A percentile compares a stretch with the other conserved stretches of the same genome.
These are phyloP conservation scores for Grigorovia transvaalensis DNA, from an alignment of 805 yeast genomes.

Conservation along the genomic window DNA sequence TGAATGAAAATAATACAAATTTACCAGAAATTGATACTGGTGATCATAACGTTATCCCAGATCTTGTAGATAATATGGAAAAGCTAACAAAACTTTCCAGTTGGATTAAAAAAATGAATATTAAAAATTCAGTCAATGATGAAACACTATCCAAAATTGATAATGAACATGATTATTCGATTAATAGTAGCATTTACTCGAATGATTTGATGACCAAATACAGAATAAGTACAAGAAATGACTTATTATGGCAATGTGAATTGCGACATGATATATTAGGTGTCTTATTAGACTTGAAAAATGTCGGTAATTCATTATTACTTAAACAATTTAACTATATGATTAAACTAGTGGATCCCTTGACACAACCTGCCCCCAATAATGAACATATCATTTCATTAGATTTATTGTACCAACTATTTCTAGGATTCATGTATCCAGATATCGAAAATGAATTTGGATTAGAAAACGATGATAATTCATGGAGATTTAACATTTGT, in stretches of 20 bases:
- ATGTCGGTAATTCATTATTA: constrained; percentile 14
- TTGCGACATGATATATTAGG: constrained; percentile 17
- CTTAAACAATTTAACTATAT: constrained; percentile 21
- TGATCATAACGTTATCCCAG: neutral
- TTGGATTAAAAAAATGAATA: neutral
- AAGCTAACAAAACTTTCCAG: neutral
- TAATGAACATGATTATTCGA: neutral
- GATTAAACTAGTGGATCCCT: constrained; percentile 44
- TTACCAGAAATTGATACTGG: neutral
- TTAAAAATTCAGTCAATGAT: neutral
- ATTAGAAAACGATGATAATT: constrained; percentile 9
- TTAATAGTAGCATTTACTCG: constrained; percentile 13
- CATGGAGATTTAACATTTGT: constrained; percentile 20
- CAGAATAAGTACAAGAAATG: constrained; percentile 3
- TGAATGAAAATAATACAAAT: neutral
- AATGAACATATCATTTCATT: constrained; percentile 45
- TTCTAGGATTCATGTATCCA: constrained; percentile 34
- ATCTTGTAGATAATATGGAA: neutral
- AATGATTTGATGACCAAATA: constrained; percentile 15
- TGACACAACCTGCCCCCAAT: constrained; percentile 57
- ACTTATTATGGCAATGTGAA: constrained; percentile 16
- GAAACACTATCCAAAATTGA: neutral
- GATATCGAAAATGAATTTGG: neutral
- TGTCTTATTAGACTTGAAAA: constrained; percentile 8
- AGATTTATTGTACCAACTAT: constrained; percentile 42